Evolutionary conservation across 345 rosid genomes (phyloP), one percentile per base, ranked within the genome.

Genomic region (Limnanthes douglasii): DNA sequence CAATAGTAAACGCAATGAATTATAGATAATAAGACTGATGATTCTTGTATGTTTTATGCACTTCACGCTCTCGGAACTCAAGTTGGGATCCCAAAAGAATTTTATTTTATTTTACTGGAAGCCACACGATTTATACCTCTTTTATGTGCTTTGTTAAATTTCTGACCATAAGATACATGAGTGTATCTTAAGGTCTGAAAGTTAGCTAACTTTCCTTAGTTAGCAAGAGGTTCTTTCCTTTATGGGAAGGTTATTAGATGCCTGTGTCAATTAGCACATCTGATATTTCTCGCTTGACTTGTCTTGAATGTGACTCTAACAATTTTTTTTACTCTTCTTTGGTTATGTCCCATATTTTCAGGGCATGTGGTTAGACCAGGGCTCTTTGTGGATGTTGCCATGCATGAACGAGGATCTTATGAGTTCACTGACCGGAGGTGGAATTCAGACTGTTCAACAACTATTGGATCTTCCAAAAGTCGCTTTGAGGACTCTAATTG

Each of bases 281-380:
- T n/a, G n/a, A 16, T 28, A 11, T 20, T 10, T 34, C 3, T 22
- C 18, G n/a, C 5, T 18, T 29, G 17, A 11, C 10, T 15, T 6
- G 34, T 22, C 30, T n/a, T 31, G 15, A 5, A 1, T 24, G 0
- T 21, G 13, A 11, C 14, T 43, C 22, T 21, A 31, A 15, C 34
- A 24, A 37, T 30, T 15, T 39, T 18, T 13, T 41, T 28, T 34
- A n/a, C n/a, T n/a, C n/a, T n/a, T n/a, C n/a, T n/a, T n/a, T n/a
- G n/a, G n/a, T n/a, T n/a, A n/a, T n/a, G n/a, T n/a, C 16, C 31
- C 15, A 15, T 20, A 9, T 29, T 41, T 19, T 15, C 48, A 88
- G 97, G 97, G 97, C 53, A 57, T 72, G 57, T 83, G 97, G 97
- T 83, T 60, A 28, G 95, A 72, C 39, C 50, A 64, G 33, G 80